Conservation (phyloP, 139 green algal species). For the Micractinium conductrix region DNA sequence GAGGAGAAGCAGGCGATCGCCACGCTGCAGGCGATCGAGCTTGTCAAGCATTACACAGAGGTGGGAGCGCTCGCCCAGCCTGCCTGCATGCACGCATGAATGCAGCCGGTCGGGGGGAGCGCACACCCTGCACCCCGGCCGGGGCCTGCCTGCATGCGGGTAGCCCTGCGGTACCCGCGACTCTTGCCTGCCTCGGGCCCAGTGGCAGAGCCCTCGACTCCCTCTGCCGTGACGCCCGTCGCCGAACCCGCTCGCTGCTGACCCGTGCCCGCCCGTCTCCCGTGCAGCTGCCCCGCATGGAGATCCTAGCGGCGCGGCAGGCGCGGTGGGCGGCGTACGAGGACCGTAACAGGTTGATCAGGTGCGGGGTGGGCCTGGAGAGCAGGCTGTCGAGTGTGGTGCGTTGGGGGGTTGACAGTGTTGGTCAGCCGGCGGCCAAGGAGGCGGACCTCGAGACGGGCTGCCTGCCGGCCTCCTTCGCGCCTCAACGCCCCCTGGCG, state of each 20-base stretch:
- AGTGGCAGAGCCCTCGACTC: too few relatives aligned
- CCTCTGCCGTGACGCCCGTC: too few relatives aligned
- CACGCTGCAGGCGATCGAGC: constrained; percentile 72
- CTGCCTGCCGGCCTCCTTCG: background rate
- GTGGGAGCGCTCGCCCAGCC: constrained; percentile 33
- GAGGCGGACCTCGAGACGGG: background rate
- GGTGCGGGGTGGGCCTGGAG: background rate
- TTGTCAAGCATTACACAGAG: constrained; percentile 67
- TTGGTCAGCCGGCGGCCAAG: background rate
- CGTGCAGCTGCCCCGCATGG: constrained; percentile 35
- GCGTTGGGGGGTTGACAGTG: background rate
- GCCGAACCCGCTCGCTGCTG: too few relatives aligned
- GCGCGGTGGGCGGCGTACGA: constrained; percentile 52
- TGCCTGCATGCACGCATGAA: too few relatives aligned
- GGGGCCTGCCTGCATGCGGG: too few relatives aligned
- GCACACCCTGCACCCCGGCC: too few relatives aligned
- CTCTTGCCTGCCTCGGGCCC: too few relatives aligned
- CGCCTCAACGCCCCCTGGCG: background rate
- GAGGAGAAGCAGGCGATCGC: constrained; percentile 80
- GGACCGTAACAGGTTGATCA: constrained; percentile 55
- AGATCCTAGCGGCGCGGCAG: constrained; percentile 9
- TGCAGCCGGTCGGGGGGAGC: too few relatives aligned
- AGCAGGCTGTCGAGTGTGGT: background rate
- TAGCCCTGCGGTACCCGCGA: too few relatives aligned
- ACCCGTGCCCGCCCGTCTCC: too few relatives aligned